A percentile compares a stretch with the other conserved stretches of the same genome.
Conservation (phyloP, 495 filamentous ascomycete genomes). For the Jackrogersella minutella region DNA sequence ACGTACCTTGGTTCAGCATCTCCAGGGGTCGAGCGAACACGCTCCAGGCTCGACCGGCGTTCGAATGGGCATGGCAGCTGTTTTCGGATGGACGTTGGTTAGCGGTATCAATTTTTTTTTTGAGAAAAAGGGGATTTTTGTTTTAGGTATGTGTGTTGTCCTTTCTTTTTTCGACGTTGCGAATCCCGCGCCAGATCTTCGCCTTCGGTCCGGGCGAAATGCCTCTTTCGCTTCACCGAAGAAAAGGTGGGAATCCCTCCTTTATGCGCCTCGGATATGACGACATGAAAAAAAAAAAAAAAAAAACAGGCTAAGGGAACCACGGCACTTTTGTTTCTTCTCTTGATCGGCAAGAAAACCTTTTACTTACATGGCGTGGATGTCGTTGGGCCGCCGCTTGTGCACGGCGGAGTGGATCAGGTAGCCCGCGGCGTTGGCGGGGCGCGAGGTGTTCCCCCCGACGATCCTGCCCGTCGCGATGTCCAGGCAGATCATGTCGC, state of each 20-base stretch:
- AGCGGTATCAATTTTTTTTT: conserved; percentile 7
- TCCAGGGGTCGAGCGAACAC: conserved; percentile 63
- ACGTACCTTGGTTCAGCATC: conserved; percentile 59
- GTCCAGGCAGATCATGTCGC: conserved; percentile 65
- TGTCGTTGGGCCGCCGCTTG: conserved; percentile 57
- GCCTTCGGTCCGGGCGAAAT: background rate
- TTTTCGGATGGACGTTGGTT: conserved; percentile 13
- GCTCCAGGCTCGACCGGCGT: conserved; percentile 61
- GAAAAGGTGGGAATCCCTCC: background rate
- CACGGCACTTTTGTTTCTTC: no score
- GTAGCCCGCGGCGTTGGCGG: conserved; percentile 73
- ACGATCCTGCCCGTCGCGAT: conserved; percentile 61
- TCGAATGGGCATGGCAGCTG: conserved; percentile 62
- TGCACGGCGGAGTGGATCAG: conserved; percentile 70
- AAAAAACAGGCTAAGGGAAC: conserved; percentile 57
- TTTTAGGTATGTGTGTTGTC: background rate
- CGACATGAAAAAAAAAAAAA: background rate
- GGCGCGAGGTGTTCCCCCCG: conserved; percentile 53
- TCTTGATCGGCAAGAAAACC: background rate
- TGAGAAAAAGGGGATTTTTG: no score
- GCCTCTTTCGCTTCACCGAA: conserved; percentile 22
- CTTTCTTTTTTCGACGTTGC: background rate
- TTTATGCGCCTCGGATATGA: background rate
- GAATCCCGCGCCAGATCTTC: background rate
- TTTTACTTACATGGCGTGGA: conserved; percentile 36